These are phyloP conservation scores for Lyophyllum semitale DNA, from an alignment of 768 basidiomycete species.

Conservation along the genomic window DNA sequence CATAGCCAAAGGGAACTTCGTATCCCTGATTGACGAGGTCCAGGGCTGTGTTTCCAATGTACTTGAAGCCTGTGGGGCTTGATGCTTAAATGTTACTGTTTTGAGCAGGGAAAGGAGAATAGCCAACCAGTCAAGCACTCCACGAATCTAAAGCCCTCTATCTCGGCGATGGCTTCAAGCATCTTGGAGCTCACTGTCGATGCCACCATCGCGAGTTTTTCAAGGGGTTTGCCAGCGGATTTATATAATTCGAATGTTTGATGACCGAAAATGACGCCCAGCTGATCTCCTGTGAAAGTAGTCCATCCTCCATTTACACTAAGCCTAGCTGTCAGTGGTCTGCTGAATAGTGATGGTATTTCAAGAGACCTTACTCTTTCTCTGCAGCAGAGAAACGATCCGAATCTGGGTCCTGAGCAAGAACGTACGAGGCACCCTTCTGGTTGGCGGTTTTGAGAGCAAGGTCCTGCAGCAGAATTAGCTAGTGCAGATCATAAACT, in stretches of 20 bases:
- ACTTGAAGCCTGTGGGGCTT: conserved; percentile 72
- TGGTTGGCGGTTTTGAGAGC: conserved; percentile 65
- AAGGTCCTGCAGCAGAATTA: conserved; percentile 51
- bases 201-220: conserved; percentile 81
- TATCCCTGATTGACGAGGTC: conserved; percentile 65
- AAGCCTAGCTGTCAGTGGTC: not conserved
- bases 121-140: conserved; percentile 80
- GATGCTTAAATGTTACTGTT: not conserved
- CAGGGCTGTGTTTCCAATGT: conserved; percentile 82
- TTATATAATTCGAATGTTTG: conserved; percentile 44
- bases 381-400: conserved; percentile 84
- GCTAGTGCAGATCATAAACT: not conserved
- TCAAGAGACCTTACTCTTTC: conserved; percentile 44
- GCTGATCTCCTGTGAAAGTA: conserved; percentile 82
- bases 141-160: conserved; percentile 80
- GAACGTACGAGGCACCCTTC: conserved; percentile 58
- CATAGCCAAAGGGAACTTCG: conserved; percentile 81
- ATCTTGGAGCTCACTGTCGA: conserved; percentile 92
- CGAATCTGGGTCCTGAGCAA: conserved; percentile 90
- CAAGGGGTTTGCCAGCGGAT: conserved; percentile 42
- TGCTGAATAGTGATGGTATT: conserved; percentile 1
- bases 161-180: conserved; percentile 73
- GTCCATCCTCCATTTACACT: conserved; percentile 61
- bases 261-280: conserved; percentile 58
- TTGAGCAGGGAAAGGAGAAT: not conserved